These are phyloP conservation scores for Colletotrichum truncatum DNA, from an alignment of 2,329 filamentous ascomycete species.

Conservation along the genomic window DNA sequence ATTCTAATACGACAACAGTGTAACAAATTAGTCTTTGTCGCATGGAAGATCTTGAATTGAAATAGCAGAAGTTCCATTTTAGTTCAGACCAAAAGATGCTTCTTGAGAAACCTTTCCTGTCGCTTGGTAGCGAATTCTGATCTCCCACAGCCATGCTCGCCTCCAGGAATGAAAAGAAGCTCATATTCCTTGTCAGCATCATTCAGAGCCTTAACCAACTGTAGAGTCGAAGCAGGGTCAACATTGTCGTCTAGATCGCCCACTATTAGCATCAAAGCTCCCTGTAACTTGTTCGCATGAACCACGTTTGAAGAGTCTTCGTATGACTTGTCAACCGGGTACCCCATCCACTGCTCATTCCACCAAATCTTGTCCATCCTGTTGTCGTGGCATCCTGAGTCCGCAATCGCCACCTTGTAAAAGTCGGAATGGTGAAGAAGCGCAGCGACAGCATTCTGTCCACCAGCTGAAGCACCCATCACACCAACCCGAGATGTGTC, in stretches of 20 bases:
- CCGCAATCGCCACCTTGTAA: slow-evolving; percentile 38
- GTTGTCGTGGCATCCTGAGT: slow-evolving; percentile 42
- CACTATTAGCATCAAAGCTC: slow-evolving; percentile 38
- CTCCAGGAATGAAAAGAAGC: slow-evolving; percentile 37
- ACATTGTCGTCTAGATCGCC: slow-evolving; percentile 41
- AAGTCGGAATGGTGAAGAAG: slow-evolving; percentile 40
- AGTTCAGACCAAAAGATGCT: background rate
- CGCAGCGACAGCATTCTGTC: slow-evolving; percentile 38
- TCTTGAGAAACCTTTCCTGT: background rate
- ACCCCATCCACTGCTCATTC: slow-evolving; percentile 44
- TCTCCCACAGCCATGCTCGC: background rate
- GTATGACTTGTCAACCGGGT: slow-evolving; percentile 40
- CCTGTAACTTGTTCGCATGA: slow-evolving; percentile 38
- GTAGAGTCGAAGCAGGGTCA: slow-evolving; percentile 40
- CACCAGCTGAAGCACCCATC: slow-evolving; percentile 40
- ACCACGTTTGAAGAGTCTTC: slow-evolving; percentile 38
- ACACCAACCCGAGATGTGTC: slow-evolving; percentile 39
- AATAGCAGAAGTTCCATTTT: background rate
- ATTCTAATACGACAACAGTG: too few relatives aligned
- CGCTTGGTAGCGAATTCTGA: background rate
- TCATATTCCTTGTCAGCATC: slow-evolving; percentile 40
- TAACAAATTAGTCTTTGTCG: too few relatives aligned
- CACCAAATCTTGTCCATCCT: slow-evolving; percentile 42
- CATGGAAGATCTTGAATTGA: background rate
- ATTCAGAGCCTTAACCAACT: slow-evolving; percentile 37